These are phyloP conservation scores for Fusarium sp. DNA, from an alignment of 2,329 filamentous ascomycete genomes.

Conservation along the genomic window DNA sequence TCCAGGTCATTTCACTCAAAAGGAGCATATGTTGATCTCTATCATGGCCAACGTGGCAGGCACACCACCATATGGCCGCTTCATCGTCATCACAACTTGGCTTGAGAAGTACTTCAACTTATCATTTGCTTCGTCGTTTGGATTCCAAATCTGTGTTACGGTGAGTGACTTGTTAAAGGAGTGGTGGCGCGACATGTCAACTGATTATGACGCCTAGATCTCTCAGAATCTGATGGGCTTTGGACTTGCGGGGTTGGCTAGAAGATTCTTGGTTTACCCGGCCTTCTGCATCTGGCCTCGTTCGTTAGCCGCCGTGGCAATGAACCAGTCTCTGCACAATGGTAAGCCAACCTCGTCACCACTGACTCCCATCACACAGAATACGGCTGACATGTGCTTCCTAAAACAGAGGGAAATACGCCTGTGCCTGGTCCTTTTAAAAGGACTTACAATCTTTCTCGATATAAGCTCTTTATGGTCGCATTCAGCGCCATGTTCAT, in stretches of 20 bases:
- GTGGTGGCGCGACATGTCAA: too few species aligned
- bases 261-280: constrained; percentile 65
- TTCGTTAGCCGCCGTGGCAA: constrained; percentile 47
- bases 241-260: constrained; percentile 63
- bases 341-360: not conserved
- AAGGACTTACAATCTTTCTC: constrained; percentile 29
- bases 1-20: constrained; percentile 66
- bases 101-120: constrained; percentile 39
- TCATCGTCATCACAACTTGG: constrained; percentile 38
- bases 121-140: constrained; percentile 34
- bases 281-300: constrained; percentile 45
- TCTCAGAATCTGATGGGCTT: constrained; percentile 61
- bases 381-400: not conserved
- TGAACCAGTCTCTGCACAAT: constrained; percentile 36
- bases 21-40: constrained; percentile 70
- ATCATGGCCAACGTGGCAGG: constrained; percentile 56
- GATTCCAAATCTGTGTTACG: constrained; percentile 50
- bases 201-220: not conserved
- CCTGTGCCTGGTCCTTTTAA: constrained; percentile 31
- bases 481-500: constrained; percentile 37
- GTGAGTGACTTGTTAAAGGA: not conserved
- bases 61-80: constrained; percentile 34
- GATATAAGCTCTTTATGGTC: constrained; percentile 37
- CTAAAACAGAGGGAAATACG: constrained; percentile 4
- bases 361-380: fast-evolving